These are phyloP conservation scores for Dothideomycetidae sp. DNA, from an alignment of 2,329 filamentous ascomycete species.

Conservation along the genomic window DNA sequence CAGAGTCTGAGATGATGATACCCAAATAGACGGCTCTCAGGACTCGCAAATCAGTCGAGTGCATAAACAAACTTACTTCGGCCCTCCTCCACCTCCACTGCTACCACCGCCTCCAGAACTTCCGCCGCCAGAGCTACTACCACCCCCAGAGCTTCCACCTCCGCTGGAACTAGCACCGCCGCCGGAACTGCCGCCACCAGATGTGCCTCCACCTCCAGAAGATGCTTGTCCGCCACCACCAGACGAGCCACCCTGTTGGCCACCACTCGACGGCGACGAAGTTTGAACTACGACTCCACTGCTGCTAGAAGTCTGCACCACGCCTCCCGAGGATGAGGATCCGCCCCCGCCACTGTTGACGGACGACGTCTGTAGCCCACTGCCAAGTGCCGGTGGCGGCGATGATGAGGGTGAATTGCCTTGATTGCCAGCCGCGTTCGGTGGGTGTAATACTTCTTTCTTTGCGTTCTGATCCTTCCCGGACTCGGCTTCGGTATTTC, in stretches of 20 bases:
- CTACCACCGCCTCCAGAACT: background rate
- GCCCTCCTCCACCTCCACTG: background rate
- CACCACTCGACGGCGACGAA: background rate
- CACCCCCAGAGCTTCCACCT: background rate
- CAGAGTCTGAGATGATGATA: too few species aligned
- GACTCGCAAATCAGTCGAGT: background rate
- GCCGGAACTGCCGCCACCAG: background rate
- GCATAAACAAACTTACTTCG: background rate
- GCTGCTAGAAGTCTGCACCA: background rate
- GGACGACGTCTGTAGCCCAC: background rate
- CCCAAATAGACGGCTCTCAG: background rate
- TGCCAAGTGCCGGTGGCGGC: too few species aligned
- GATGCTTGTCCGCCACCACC: background rate
- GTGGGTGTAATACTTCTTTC: too few species aligned
- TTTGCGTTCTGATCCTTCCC: too few species aligned
- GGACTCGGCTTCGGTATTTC: too few species aligned
- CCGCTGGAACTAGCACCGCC: background rate
- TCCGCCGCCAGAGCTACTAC: background rate
- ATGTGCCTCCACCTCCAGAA: background rate
- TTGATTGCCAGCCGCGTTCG: too few species aligned
- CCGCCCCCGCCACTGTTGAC: background rate
- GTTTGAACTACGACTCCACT: background rate
- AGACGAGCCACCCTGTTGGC: slow-evolving; percentile 1
- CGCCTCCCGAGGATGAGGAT: background rate
- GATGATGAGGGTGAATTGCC: too few species aligned